Conservation (phyloP, 1,284 basidiomycete genomes). For the Pseudozyma flocculosa region DNA sequence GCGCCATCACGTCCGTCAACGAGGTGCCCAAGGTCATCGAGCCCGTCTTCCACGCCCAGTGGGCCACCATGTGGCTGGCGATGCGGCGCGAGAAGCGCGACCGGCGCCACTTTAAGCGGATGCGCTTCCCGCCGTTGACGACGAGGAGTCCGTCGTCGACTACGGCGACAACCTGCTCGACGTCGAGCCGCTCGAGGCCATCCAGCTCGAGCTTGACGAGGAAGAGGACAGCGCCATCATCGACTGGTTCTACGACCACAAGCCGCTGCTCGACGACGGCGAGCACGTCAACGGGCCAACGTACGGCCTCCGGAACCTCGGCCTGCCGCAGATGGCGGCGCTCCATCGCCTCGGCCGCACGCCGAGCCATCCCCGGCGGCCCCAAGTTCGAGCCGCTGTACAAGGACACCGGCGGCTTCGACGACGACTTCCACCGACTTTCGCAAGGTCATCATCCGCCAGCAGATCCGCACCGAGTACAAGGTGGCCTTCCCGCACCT, state of each 20-base stretch:
- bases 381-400: slow-evolving; percentile 74
- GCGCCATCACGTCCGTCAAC: slow-evolving; percentile 99
- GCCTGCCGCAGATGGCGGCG: slow-evolving; percentile 92
- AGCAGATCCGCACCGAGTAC: slow-evolving; percentile 98
- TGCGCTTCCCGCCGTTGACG: slow-evolving; percentile 99
- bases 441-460: slow-evolving; percentile 98
- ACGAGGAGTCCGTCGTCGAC: slow-evolving; percentile 76
- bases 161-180: slow-evolving; percentile 87
- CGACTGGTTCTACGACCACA: slow-evolving; percentile 99
- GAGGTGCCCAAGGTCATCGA: slow-evolving; percentile 95
- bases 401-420: slow-evolving; percentile 93
- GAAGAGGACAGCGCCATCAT: slow-evolving; percentile 92
- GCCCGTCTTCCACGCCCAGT: slow-evolving; percentile 97
- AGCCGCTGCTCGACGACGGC: slow-evolving; percentile 81
- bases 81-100: slow-evolving; percentile 99
- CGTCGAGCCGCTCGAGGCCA: slow-evolving; percentile 95
- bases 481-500: slow-evolving; percentile 98
- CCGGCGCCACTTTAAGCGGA: slow-evolving; percentile 97
- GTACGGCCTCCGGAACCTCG: slow-evolving; percentile 89
- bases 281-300: slow-evolving; percentile 83
- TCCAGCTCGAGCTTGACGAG: slow-evolving; percentile 91
- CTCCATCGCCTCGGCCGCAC: slow-evolving; percentile 93
- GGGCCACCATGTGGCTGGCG: slow-evolving; percentile 99
- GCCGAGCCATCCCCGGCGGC: slow-evolving; percentile 92
- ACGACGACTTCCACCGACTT: slow-evolving; percentile 99